Evolutionary conservation across 352 stramenopile species (phyloP).

Genomic region (Elongisporangium undulatum): DNA sequence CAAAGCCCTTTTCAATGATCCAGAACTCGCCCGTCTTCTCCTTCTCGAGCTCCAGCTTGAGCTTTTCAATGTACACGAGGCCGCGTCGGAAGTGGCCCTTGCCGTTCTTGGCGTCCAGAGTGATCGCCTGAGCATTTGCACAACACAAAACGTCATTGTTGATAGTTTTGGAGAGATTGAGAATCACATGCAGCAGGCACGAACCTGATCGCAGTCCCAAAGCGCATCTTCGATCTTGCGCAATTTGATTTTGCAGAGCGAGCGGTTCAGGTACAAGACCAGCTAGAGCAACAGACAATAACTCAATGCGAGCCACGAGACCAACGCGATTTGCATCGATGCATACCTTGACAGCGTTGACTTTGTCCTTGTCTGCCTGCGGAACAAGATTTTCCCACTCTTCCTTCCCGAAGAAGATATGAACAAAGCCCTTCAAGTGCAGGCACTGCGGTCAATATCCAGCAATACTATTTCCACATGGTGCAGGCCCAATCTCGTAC

Average conservation of each 20-base stretch:
- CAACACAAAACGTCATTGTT: not conserved
- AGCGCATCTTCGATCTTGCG: constrained; percentile 77
- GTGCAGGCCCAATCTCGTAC: constrained; percentile 16
- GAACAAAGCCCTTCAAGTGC: constrained; percentile 62
- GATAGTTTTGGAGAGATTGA: no score
- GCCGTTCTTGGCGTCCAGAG: constrained; percentile 47
- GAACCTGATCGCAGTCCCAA: constrained; percentile 83
- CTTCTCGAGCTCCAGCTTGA: constrained; percentile 77
- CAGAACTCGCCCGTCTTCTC: constrained; percentile 80
- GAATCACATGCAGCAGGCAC: not conserved
- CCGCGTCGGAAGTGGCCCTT: constrained; percentile 81
- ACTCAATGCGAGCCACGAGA: not conserved
- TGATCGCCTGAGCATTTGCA: constrained; percentile 41
- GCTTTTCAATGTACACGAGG: constrained; percentile 78
- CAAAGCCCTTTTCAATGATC: constrained; percentile 83
- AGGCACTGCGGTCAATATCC: not conserved
- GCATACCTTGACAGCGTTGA: constrained; percentile 75
- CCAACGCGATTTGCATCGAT: not conserved
- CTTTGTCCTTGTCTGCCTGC: constrained; percentile 64
- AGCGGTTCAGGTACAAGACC: constrained; percentile 79
- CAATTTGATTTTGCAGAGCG: constrained; percentile 83
- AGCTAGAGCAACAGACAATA: constrained; percentile 14
- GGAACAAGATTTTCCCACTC: constrained; percentile 80
- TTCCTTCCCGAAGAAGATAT: constrained; percentile 86
- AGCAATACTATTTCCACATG: constrained; percentile 1